Percentiles rank a stretch among this genome's conserved stretches.
These are phyloP conservation scores for Aspergillus saccharolyticus DNA, from an alignment of 495 filamentous ascomycete species.

Conservation along the genomic window DNA sequence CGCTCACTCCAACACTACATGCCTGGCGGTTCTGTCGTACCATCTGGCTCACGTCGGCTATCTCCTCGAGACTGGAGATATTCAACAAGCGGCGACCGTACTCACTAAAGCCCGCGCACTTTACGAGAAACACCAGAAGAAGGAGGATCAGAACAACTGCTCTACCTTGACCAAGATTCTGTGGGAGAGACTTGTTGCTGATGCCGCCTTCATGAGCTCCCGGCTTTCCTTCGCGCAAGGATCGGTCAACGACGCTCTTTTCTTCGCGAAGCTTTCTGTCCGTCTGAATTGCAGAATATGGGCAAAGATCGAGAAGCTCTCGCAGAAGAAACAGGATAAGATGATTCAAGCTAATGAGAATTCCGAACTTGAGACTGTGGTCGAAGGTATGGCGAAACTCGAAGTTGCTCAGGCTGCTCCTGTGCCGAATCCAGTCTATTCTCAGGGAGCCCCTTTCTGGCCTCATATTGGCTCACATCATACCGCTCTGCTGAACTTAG, in stretches of 20 bases:
- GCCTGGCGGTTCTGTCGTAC: constrained; percentile 48
- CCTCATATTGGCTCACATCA: constrained; percentile 67
- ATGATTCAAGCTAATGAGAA: constrained; percentile 14
- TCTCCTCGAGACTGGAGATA: constrained; percentile 60
- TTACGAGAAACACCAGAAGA: constrained; percentile 33
- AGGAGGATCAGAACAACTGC: constrained; percentile 25
- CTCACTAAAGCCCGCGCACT: constrained; percentile 29
- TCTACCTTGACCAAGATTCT: constrained; percentile 33
- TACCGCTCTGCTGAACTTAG: constrained; percentile 63
- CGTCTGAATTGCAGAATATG: constrained; percentile 64
- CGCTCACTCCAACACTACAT: constrained; percentile 30
- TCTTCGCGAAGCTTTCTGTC: constrained; percentile 61
- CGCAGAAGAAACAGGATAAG: constrained; percentile 34
- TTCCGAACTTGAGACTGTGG: constrained; percentile 38
- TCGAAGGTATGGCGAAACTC: constrained; percentile 41
- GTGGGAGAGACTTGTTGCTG: constrained; percentile 44
- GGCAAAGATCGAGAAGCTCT: constrained; percentile 56
- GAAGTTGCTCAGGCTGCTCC: constrained; percentile 30
- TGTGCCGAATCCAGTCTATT: constrained; percentile 26
- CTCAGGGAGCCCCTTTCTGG: constrained; percentile 72
- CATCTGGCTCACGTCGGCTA: constrained; percentile 73
- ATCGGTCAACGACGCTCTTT: constrained; percentile 57
- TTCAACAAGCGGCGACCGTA: constrained; percentile 45
- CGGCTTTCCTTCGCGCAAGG: constrained; percentile 60
- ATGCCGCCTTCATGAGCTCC: constrained; percentile 56